Base-by-base conservation (phyloP, 2,329 filamentous ascomycete genomes). In the Penicillium sp. region DNA sequence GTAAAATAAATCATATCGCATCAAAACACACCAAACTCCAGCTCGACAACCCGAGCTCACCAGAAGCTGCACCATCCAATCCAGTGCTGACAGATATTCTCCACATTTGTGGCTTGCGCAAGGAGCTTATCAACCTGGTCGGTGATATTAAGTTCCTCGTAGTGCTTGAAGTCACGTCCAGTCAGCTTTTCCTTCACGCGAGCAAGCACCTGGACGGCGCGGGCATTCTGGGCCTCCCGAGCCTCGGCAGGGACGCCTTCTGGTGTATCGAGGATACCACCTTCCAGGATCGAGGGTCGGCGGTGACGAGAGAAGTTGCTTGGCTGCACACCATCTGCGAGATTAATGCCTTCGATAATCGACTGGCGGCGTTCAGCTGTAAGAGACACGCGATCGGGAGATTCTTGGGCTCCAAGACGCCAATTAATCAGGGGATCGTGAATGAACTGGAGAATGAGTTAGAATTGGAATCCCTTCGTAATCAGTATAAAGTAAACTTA, bases 1-100 rank as follows among this genome's bases (percentile, higher is more conserved):
- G 57, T 35, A 54, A 47, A 50, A 60, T 45, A 48, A 66, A 58
- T 69, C 65, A 60, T 62, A 58, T 63, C 65, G 60, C 62, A 63
- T 64, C 63, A 53, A 14, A 65, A 60, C 37, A 61, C 64, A 62
- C 71, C 68, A 58, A 62, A 66, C 66, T 65, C 65, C 59, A 65
- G 50, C 50, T 25, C 10, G 29, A 26, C 13, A 29, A 21, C 4
- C 9, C 58, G 27, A 57, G 47, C 62, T 69, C 77, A 98, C 93
- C 93, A 98, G 83, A 97, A 98, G 77, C 91, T 96, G 78, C 93
- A 98, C 93, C 93, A 98, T 62, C 95, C 95, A 68, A 98, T 96
- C 75, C 97, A 99, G 80, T 98, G 95, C 81, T 98, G 95, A 74
- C 95, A 99, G 60, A 99, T 80, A 74, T 98, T 98, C 83, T 98